Percentiles rank a stretch among this genome's conserved stretches.
Conservation (phyloP, 371 early-diverging fungal species). For the Mortierella sp. region DNA sequence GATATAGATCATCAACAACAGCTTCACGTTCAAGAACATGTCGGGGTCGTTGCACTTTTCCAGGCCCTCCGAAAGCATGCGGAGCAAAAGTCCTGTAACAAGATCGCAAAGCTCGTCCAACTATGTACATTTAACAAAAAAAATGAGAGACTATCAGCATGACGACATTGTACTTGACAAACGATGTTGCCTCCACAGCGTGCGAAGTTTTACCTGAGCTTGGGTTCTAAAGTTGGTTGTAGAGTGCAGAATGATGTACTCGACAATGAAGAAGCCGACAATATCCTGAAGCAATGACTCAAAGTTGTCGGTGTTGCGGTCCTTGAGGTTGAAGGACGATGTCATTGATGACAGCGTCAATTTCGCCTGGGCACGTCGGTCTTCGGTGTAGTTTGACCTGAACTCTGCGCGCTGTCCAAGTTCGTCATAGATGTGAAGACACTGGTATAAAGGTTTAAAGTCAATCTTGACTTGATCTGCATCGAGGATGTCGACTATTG, state of each 20-base stretch:
- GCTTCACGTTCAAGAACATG: constrained; percentile 83
- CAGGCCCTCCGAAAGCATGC: constrained; percentile 84
- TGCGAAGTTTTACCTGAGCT: constrained; percentile 68
- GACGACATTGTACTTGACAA: neutral
- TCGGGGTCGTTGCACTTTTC: constrained; percentile 84
- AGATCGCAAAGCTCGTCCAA: constrained; percentile 93
- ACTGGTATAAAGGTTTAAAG: constrained; percentile 95
- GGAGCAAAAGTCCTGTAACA: constrained; percentile 83
- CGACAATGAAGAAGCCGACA: constrained; percentile 97
- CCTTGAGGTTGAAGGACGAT: constrained; percentile 64
- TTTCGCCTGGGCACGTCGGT: constrained; percentile 88
- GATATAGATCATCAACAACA: constrained; percentile 83
- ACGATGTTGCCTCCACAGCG: neutral
- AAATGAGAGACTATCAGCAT: neutral
- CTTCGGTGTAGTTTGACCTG: constrained; percentile 91
- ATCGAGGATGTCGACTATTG: constrained; percentile 74
- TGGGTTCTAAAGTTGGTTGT: constrained; percentile 93
- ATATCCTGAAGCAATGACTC: constrained; percentile 87
- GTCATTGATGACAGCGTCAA: constrained; percentile 75
- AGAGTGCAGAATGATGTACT: constrained; percentile 90
- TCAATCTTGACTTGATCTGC: constrained; percentile 83
- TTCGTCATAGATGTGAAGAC: constrained; percentile 95
- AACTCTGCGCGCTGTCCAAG: constrained; percentile 90
- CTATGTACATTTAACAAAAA: constrained; percentile 41
- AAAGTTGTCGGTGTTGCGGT: constrained; percentile 77